phyloP scores from a whole-genome alignment of 306 rosid genomes.

The Vigna mungo region DNA sequence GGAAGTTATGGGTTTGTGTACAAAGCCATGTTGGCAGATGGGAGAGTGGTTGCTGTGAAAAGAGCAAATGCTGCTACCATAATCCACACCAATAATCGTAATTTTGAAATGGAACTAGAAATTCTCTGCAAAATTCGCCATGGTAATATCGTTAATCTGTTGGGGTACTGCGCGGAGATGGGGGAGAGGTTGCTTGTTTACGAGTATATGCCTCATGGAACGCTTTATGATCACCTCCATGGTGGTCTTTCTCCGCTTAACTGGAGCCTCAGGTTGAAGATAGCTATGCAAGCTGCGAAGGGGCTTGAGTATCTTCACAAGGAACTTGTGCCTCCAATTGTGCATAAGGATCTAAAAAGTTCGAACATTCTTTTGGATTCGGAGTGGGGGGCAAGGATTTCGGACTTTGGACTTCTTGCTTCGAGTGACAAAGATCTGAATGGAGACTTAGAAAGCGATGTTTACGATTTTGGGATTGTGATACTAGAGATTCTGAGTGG shows the following conservation, averaged over 20 bases:
- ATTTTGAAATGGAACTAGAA: constrained; percentile 89
- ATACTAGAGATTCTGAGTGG: constrained; percentile 88
- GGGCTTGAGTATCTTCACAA: constrained; percentile 89
- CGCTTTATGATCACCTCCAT: constrained; percentile 88
- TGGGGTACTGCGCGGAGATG: constrained; percentile 96
- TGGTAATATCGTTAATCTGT: constrained; percentile 73
- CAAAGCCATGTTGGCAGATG: constrained; percentile 81
- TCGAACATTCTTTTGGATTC: constrained; percentile 86
- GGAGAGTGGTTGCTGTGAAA: constrained; percentile 84
- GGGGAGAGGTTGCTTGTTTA: constrained; percentile 93
- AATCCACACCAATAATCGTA: constrained; percentile 81
- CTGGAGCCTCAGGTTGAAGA: constrained; percentile 77
- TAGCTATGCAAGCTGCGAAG: constrained; percentile 80
- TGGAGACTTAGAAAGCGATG: constrained; percentile 64
- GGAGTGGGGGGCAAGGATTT: constrained; percentile 82
- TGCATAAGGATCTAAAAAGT: constrained; percentile 75
- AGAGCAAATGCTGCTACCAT: constrained; percentile 95
- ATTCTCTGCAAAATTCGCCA: constrained; percentile 85
- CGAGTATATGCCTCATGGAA: constrained; percentile 92
- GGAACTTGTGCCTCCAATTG: constrained; percentile 75
- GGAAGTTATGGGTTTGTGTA: constrained; percentile 96
- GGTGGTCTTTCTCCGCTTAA: constrained; percentile 89
- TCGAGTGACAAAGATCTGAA: constrained; percentile 61
- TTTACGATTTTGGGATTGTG: constrained; percentile 76
- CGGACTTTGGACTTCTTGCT: constrained; percentile 77